Evolutionary conservation across 2,329 filamentous ascomycete species (phyloP).

Genomic region (Colletotrichum sp.): DNA sequence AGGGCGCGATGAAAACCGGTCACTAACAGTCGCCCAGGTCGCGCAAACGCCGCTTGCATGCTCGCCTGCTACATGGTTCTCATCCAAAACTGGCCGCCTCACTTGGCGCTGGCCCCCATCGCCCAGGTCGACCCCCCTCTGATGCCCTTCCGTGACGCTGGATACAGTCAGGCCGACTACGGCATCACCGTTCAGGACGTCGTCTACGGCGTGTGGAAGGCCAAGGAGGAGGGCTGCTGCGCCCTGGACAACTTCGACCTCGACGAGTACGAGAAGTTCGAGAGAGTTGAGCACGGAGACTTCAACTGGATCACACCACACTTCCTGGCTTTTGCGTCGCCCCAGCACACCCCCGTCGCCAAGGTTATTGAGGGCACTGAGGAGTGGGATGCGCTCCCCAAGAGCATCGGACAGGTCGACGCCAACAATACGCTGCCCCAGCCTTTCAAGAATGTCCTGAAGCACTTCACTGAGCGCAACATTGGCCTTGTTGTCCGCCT

Average conservation of each 20-base stretch:
- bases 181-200: conserved; percentile 95
- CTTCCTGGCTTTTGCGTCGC: conserved; percentile 96
- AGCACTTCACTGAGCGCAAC: conserved; percentile 85
- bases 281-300: conserved; percentile 96
- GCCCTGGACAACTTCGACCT: conserved; percentile 93
- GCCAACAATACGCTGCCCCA: conserved; percentile 73
- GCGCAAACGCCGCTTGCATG: conserved; percentile 92
- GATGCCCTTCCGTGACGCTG: conserved; percentile 98
- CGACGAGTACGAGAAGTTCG: conserved; percentile 95
- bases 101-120: conserved; percentile 92
- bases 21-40: conserved; percentile 57
- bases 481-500: conserved; percentile 93
- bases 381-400: conserved; percentile 75
- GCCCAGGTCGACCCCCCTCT: conserved; percentile 95
- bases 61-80: conserved; percentile 98
- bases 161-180: conserved; percentile 98
- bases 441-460: conserved; percentile 95
- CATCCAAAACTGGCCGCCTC: conserved; percentile 96
- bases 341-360: conserved; percentile 79
- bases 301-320: conserved; percentile 99
- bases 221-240: conserved; percentile 93
- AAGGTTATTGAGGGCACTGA: conserved; percentile 76
- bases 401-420: conserved; percentile 75
- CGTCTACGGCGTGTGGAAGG: conserved; percentile 98
- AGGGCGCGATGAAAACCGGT: conserved; percentile 7